Base-by-base conservation (phyloP, 2,329 filamentous ascomycete genomes). In the Cryoendolithus antarcticus region DNA sequence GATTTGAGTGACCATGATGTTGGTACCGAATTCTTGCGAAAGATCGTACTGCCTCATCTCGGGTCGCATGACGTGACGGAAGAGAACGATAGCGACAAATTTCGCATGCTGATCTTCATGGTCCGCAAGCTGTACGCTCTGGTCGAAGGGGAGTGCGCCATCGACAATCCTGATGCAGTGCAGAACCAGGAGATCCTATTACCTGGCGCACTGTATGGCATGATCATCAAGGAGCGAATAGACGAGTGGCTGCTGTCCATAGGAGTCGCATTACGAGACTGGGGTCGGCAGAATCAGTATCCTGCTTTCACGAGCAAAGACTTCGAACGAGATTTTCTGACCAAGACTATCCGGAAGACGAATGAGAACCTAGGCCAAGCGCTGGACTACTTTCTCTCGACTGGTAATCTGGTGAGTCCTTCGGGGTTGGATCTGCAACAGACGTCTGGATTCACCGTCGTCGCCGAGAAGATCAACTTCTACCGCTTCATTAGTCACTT, bases 381-480 rank as follows among this genome's bases (percentile, higher is more conserved):
- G 2, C 67, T 98, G 46, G 86, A 95, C 57, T 98, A 98, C 60
- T 98, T 98, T 63, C 65, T 98, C 45, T 93, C 89, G 0, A 98
- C 91, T 0, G 91, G 91, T 50, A 98, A 98, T 55, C 67, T 98
- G 34, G 77, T 86, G 55, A 93, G 85, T 67, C 80, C 85, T 9
- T 93, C 85, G 24, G 91, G 91, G 48, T 71, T 98, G 31, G 91
- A 98, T 71, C 63, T 95, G 54, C 91, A 96, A 58, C 91, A 98
- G 62, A 80, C 82, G 0, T 91, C 89, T 9, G 91, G 91, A 46
- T 98, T 93, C 62, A 93, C 86, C 0, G 86, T 98, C 37, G 88
- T 96, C 37, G 91, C 91, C 2, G 91, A 98, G 60, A 96, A 96
- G 71, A 89, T 98, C 59, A 98, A 98, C 66, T 98, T 96, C 60